Percentiles rank a stretch among this genome's conserved stretches.
Conservation (phyloP, 305 asterid genomes). For the Lippia alba region DNA sequence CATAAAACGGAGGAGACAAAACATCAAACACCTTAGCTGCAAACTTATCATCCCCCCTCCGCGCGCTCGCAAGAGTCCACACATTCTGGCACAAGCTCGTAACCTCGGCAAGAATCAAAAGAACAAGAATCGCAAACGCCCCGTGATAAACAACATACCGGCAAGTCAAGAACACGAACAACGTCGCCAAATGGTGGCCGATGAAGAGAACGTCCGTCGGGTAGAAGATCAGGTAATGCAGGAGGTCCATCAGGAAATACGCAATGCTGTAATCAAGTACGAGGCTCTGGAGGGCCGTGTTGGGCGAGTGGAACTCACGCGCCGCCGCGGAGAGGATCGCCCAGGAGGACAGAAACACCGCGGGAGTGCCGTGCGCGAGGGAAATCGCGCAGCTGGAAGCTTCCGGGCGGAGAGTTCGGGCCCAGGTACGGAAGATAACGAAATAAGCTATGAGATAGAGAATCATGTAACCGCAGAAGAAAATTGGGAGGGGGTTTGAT, state of each 20-base stretch:
- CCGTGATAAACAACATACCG: constrained; percentile 79
- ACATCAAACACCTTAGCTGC: constrained; percentile 63
- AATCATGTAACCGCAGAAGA: constrained; percentile 52
- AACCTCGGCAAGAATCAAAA: constrained; percentile 79
- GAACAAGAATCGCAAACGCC: constrained; percentile 73
- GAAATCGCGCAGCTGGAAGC: constrained; percentile 90
- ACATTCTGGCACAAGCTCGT: constrained; percentile 91
- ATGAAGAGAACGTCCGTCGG: constrained; percentile 84
- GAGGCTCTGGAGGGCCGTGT: constrained; percentile 63
- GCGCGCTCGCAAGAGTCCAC: constrained; percentile 81
- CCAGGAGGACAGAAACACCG: constrained; percentile 62
- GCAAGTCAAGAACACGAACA: constrained; percentile 88
- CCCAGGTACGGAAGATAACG: constrained; percentile 68
- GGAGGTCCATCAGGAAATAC: constrained; percentile 85
- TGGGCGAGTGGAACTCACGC: constrained; percentile 62
- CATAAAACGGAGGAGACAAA: constrained; percentile 89
- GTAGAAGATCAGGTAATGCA: constrained; percentile 69
- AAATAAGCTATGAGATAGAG: constrained; percentile 64
- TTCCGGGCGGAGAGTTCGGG: constrained; percentile 73
- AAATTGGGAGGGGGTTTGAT: constrained; percentile 51
- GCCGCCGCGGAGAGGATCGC: constrained; percentile 63
- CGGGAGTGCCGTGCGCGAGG: constrained; percentile 90
- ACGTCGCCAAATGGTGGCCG: constrained; percentile 83
- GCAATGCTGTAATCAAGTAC: constrained; percentile 93
- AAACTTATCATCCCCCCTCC: constrained; percentile 59